Base-by-base conservation (phyloP, 305 asterid genomes). In the Ajuga reptans region DNA sequence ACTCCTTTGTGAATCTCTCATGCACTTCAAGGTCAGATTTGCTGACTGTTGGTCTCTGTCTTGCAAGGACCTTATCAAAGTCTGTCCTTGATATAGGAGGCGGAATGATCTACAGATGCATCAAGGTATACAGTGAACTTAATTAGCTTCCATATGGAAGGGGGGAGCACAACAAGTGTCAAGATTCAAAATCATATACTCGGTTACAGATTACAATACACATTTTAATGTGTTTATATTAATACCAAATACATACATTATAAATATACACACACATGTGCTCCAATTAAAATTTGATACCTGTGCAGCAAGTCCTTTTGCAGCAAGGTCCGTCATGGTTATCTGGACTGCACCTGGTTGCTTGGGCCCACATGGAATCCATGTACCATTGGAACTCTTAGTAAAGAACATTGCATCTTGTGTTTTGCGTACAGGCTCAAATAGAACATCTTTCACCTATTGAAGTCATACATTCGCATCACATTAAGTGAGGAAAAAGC, bases 381-480 rank as follows among this genome's bases (percentile, higher is more conserved):
- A 90, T 41, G 64, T 78, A 24, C 81, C 96, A 74, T 80, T 70
- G 62, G 94, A 67, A 56, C 82, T 65, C 79, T 90, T 81, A 4
- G 77, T 59, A 58, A 93, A 92, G 85, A 75, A 84, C 94, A 84
- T 89, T 9, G 97, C 95, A 71, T 90, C 98, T 78, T 92, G 98
- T 0, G 98, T 92, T 79, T 92, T 92, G 41, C 98, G 95, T 58
- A 93, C 94, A 41, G 98, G 98, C 86, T 93, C 97, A 74, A 93
- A 93, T 54, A 93, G 80, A 37, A 93, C 97, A 67, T 93, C 97
- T 82, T 93, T 93, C 50, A 93, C 98, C 98, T 87, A 68, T 82
- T 54, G 47, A 53, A 69, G 43, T 9, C 71, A 70, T 67, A 46
- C 14, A 5, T 67, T 46, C 8, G 3, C 53, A 58, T 27, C 63